Base-by-base conservation (phyloP, 257 asterid species). In the Primulina tabacum region DNA sequence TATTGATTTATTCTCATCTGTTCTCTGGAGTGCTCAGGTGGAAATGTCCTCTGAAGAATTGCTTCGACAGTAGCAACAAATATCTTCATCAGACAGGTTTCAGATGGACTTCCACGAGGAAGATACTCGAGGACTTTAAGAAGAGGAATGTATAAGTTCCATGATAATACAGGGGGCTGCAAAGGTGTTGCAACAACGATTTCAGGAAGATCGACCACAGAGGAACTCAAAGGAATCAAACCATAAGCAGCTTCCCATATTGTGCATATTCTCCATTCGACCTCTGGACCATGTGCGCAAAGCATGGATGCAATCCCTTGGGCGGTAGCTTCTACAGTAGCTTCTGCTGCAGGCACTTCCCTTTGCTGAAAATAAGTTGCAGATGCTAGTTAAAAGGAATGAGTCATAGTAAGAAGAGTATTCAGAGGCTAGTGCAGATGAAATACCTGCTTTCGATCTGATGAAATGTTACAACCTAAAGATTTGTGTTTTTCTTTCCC, bases 201-300 rank as follows among this genome's bases (percentile, higher is more conserved):
- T 80, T 94, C 99, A 59, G 99, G 99, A 79, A 94, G 97, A 81
- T 94, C 99, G 53, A 94, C 95, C 26, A 85, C 95, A 40, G 96
- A 93, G 72, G 99, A 93, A 79, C 95, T 87, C 81, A 93, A 77
- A 32, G 99, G 99, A 82, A 94, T 89, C 78, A 94, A 80, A 60
- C 99, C 99, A 76, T 94, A 94, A 65, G 99, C 99, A 73, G 97
- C 99, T 91, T 94, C 99, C 99, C 99, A 94, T 67, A 94, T 89
- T 60, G 99, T 94, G 77, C 99, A 94, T 82, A 94, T 91, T 78
- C 99, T 85, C 97, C 99, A 94, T 78, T 94, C 97, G 59, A 91
- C 99, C 86, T 94, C 99, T 20, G 97, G 96, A 56, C 97, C 99
- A 68, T 94, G 97, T 70, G 99, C 97, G 71, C 99, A 94, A 74